Base-by-base conservation (phyloP, 345 rosid species). In the Arabidopsis suecica region DNA sequence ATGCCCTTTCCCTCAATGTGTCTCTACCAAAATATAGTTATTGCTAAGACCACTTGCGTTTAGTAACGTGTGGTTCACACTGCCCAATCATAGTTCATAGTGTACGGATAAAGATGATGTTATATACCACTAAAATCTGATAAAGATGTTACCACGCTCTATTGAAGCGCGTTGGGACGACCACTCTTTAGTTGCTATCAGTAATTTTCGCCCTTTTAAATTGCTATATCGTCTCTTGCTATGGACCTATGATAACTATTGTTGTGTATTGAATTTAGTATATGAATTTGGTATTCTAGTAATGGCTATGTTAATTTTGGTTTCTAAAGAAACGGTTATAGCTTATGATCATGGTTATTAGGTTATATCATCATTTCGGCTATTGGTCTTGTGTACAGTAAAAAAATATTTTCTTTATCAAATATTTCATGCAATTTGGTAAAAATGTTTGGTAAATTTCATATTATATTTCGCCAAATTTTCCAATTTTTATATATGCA, bases 161-260 rank as follows among this genome's bases (percentile, higher is more conserved):
- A 0, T 2, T 18, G 2, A 45, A 63, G 61, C 76, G 75, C 70
- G 74, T 68, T 34, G 14, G 8, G 30, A 37, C 1, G 18, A 49
- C 25, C 45, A 66, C 68, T 58, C 61, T 58, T 22, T 36, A 57
- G 66, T 58, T 66, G 73, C 73, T 75, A 67, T 75, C 68, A 75
- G 3, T 67, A 47, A 3, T 59, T 58, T 37, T 50, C 49, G 36
- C 56, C 48, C 63, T 32, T n/a, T 33, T 13, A 68, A 61, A 10
- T 53, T 61, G 55, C 23, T 18, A 40, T 16, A 48, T 14, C 20
- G 22, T 65, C 9, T 20, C 12, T 22, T 11, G 30, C 38, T 54
- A 34, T 47, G 78, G 67, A 48, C 66, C 66, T 33, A 44, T 56
- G 40, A 56, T 34, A 55, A 53, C 51, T 16, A 61, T 50, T 50